Conservation (phyloP, 192 early-diverging fungal genomes). For the Coemansia sp. region DNA sequence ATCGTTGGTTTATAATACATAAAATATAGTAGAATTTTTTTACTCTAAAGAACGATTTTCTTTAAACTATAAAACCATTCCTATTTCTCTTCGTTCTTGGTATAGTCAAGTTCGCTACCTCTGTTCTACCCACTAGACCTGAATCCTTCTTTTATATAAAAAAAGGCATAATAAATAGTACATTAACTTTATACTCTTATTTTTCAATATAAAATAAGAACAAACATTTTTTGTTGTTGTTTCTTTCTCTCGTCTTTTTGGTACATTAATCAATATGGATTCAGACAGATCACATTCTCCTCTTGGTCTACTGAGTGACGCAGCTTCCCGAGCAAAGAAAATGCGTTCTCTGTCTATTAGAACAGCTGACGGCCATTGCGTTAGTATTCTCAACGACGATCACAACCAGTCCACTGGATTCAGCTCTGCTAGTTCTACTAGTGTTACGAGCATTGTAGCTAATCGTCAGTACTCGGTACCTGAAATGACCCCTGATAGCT, state of each 20-base stretch:
- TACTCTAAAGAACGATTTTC: too few species aligned
- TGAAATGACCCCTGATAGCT: conserved; percentile 11
- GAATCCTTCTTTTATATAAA: too few species aligned
- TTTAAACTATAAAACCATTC: too few species aligned
- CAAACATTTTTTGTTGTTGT: too few species aligned
- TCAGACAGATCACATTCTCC: background rate
- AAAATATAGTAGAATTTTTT: too few species aligned
- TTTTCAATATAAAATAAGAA: background rate
- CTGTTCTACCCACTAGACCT: too few species aligned
- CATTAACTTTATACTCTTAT: background rate
- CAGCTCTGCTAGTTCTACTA: background rate
- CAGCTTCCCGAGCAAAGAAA: conserved; percentile 1
- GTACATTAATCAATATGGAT: background rate
- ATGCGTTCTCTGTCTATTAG: conserved; percentile 32
- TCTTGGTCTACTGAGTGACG: background rate
- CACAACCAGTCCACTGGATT: background rate
- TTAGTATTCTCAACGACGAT: conserved; percentile 41
- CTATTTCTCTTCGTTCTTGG: too few species aligned
- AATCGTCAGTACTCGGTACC: conserved; percentile 9
- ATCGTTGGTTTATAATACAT: too few species aligned
- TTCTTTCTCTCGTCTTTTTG: background rate
- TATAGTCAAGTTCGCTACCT: too few species aligned
- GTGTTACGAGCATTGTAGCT: too few species aligned
- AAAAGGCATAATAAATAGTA: background rate
- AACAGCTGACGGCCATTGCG: conserved; percentile 25